Evolutionary conservation across 768 basidiomycete species (phyloP).

Genomic region (Collybiopsis luxurians): DNA sequence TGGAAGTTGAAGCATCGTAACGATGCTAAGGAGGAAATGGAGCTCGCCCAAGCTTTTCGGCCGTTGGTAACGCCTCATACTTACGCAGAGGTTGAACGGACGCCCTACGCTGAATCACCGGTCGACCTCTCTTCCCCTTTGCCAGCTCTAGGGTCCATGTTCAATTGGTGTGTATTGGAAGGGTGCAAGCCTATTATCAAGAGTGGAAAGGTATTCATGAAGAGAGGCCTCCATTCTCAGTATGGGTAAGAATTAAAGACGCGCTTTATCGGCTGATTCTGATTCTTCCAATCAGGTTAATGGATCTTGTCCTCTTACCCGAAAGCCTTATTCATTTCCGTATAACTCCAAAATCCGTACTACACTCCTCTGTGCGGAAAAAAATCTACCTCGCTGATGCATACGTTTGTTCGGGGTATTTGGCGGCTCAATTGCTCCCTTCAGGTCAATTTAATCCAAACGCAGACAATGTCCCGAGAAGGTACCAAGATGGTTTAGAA

Average conservation of each 20-base stretch:
- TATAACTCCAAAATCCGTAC: slow-evolving; percentile 52
- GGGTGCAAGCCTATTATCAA: slow-evolving; percentile 76
- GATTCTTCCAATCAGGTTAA: slow-evolving; percentile 40
- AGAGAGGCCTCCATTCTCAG: slow-evolving; percentile 67
- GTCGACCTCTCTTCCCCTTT: slow-evolving; percentile 51
- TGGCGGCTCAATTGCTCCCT: slow-evolving; percentile 67
- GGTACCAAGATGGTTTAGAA: slow-evolving; percentile 90
- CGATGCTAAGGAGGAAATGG: slow-evolving; percentile 82
- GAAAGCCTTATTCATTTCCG: slow-evolving; percentile 75
- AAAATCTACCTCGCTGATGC: slow-evolving; percentile 63
- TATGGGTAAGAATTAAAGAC: slow-evolving; percentile 60
- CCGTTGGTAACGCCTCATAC: slow-evolving; percentile 59
- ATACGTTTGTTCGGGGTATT: slow-evolving; percentile 85
- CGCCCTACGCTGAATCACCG: slow-evolving; percentile 48
- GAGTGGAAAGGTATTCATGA: slow-evolving; percentile 70
- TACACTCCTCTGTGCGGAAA: slow-evolving; percentile 55
- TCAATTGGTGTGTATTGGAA: slow-evolving; percentile 86
- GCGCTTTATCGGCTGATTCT: not conserved
- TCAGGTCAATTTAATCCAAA: slow-evolving; percentile 61
- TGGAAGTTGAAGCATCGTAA: slow-evolving; percentile 77
- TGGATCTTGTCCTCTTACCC: slow-evolving; percentile 70
- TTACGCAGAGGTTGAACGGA: slow-evolving; percentile 37
- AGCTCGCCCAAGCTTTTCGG: slow-evolving; percentile 59
- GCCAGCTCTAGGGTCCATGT: slow-evolving; percentile 60
- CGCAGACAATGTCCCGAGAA: slow-evolving; percentile 52